A percentile compares a stretch with the other conserved stretches of the same genome.
These are phyloP conservation scores for Neobulgaria alba DNA, from an alignment of 2,329 filamentous ascomycete species.

Conservation along the genomic window DNA sequence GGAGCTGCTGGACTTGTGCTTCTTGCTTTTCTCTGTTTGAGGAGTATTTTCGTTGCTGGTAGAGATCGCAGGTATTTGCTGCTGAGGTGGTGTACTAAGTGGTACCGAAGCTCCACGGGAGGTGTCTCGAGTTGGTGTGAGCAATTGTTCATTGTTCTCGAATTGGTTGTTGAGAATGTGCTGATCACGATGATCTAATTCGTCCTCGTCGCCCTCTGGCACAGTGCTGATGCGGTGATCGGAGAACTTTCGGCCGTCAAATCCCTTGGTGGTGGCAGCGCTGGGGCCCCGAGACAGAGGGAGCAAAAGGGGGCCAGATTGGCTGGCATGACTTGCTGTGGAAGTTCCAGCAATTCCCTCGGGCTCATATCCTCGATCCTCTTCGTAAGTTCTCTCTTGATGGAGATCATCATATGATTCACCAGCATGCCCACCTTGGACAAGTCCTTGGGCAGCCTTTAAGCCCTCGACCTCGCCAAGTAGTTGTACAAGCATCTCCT, in stretches of 20 bases:
- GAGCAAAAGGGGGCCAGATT: slow-evolving; percentile 67
- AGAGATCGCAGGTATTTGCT: slow-evolving; percentile 30
- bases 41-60: slow-evolving; percentile 75
- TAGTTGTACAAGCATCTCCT: slow-evolving; percentile 86
- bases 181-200: slow-evolving; percentile 39
- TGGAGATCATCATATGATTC: slow-evolving; percentile 64
- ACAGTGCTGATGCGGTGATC: slow-evolving; percentile 88
- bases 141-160: slow-evolving; percentile 49
- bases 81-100: slow-evolving; percentile 50
- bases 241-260: slow-evolving; percentile 44
- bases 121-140: slow-evolving; percentile 51
- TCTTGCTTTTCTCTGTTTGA: slow-evolving; percentile 61
- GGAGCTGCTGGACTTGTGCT: slow-evolving; percentile 80
- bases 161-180: slow-evolving; percentile 44
- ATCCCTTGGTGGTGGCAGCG: slow-evolving; percentile 23
- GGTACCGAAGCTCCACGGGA: slow-evolving; percentile 45
- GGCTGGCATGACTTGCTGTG: slow-evolving; percentile 60
- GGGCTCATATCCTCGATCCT: slow-evolving; percentile 71
- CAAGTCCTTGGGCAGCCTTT: slow-evolving; percentile 47
- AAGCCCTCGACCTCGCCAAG: slow-evolving; percentile 85
- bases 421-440: slow-evolving; percentile 44
- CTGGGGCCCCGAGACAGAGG: slow-evolving; percentile 40
- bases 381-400: slow-evolving; percentile 54
- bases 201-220: slow-evolving; percentile 64
- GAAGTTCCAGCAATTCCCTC: slow-evolving; percentile 72